Base-by-base conservation (phyloP, 1,284 basidiomycete species). In the Fistulinella cinereoalba region DNA sequence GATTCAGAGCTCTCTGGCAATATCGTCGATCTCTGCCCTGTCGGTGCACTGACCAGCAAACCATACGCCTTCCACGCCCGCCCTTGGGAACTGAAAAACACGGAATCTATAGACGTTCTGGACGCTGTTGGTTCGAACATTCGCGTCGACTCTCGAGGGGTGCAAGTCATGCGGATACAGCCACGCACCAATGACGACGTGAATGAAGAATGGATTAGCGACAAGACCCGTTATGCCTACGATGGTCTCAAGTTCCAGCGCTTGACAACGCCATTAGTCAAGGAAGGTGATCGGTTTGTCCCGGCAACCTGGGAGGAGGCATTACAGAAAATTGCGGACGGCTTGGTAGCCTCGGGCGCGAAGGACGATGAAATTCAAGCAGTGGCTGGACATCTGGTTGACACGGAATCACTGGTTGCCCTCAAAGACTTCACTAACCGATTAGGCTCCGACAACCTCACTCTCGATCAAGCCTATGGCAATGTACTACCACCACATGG, bases 191-290 rank as follows among this genome's bases (percentile, higher is more conserved):
- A 99, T 69, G 96, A 99, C 70, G 92, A 97, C 58, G 87, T 99
- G 52, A 99, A 99, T 70, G 97, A 99, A 75, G 97, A 99, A 71
- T 99, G 97, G 96, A 97, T 99, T 70, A 95, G 84, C 70, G 96
- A 99, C 80, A 99, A 99, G 81, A 96, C 96, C 2, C 89, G 97
- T 52, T 96, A 92, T 69, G 92, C 96, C 2, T 89, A 92, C 67
- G 97, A 99, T 61, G 97, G 97, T 34, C 81, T 99, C 43, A 87
- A 86, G 62, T 96, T 92, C 79, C 97, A 99, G 70, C 88, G 96
- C 29, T 75, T 99, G 60, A 98, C 95, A 13, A 88, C 85, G 1
- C 97, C 97, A 8, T 79, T 99, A 32, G 74, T 98, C 61, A 92
- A 95, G 67, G 79, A 88, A 58, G 95, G 91, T 32, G 93, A 96